Percentiles rank a stretch among this genome's conserved stretches.
phyloP scores from a whole-genome alignment of 495 filamentous ascomycete genomes.

The Talaromyces stipitatus region DNA sequence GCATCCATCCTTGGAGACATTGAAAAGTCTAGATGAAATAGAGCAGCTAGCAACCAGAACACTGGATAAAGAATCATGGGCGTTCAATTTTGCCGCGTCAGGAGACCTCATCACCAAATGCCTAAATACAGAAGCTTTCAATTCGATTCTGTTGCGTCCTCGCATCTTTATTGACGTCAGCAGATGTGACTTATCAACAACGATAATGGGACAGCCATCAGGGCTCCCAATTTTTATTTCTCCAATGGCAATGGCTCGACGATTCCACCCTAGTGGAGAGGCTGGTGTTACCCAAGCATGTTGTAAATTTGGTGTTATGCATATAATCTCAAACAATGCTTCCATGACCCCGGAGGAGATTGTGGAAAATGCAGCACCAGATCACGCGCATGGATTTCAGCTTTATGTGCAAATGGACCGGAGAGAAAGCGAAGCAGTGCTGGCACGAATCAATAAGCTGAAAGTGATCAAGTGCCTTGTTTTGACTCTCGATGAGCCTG shows the following conservation, averaged over 20 bases:
- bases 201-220: conserved; percentile 59
- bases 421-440: conserved; percentile 71
- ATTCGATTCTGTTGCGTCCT: conserved; percentile 74
- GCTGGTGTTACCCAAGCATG: conserved; percentile 78
- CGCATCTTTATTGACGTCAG: conserved; percentile 82
- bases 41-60: conserved; percentile 65
- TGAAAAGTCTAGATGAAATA: conserved; percentile 74
- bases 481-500: conserved; percentile 87
- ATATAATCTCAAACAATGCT: conserved; percentile 85
- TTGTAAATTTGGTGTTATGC: conserved; percentile 64
- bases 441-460: conserved; percentile 65
- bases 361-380: conserved; percentile 53
- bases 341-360: conserved; percentile 85
- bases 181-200: conserved; percentile 59
- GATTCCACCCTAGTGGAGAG: conserved; percentile 83
- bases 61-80: conserved; percentile 77
- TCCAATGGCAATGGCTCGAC: conserved; percentile 85
- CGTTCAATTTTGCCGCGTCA: conserved; percentile 85
- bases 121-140: conserved; percentile 73
- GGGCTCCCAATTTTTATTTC: conserved; percentile 71
- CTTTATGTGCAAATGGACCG: conserved; percentile 80
- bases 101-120: conserved; percentile 76
- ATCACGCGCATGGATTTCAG: conserved; percentile 86
- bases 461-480: conserved; percentile 70
- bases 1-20: conserved; percentile 52